Percentiles rank a stretch among this genome's conserved stretches.
phyloP scores from a whole-genome alignment of 73 alveolate genomes.

The Halteria grandinella region DNA sequence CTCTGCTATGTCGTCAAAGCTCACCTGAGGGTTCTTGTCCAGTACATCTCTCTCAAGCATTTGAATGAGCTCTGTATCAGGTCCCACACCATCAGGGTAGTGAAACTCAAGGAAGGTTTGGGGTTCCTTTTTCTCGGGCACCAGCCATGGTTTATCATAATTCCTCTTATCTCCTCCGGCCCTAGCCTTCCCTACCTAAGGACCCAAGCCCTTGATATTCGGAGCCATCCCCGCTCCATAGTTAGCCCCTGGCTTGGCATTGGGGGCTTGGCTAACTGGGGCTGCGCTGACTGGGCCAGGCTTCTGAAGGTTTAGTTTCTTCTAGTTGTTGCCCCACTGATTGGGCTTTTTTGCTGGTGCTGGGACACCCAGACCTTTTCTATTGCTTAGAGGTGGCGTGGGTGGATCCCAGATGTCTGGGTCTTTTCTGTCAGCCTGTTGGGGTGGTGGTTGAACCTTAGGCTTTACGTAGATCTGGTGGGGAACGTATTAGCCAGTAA shows the following conservation, averaged over 20 bases:
- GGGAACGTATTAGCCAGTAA: constrained; percentile 12
- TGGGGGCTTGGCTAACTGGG: too few relatives aligned
- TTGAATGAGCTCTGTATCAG: constrained; percentile 86
- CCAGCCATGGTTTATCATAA: constrained; percentile 64
- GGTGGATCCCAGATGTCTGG: constrained; percentile 60
- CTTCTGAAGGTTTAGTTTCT: constrained; percentile 32
- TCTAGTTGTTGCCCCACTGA: constrained; percentile 16
- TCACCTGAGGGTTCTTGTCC: constrained; percentile 87
- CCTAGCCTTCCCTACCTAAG: constrained; percentile 10
- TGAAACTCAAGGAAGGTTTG: constrained; percentile 75
- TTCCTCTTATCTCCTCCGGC: constrained; percentile 34
- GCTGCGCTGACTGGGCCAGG: constrained; percentile 1
- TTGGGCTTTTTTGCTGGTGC: too few relatives aligned
- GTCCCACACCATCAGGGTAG: constrained; percentile 90
- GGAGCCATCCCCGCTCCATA: constrained; percentile 60
- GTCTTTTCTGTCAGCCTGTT: constrained; percentile 14
- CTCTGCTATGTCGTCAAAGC: constrained; percentile 86
- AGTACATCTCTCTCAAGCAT: constrained; percentile 92
- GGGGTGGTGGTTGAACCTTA: constrained; percentile 3
- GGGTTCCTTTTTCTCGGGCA: constrained; percentile 52
- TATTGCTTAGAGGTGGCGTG: constrained; percentile 10
- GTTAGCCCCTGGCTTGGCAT: constrained; percentile 5
- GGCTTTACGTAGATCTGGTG: constrained; percentile 33
- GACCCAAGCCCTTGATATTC: constrained; percentile 27
- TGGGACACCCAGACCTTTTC: not conserved